Evolutionary conservation across 2,329 filamentous ascomycete species (phyloP), one percentile per base, ranked within the genome.

Genomic region (Clarireedia homoeocarpa): DNA sequence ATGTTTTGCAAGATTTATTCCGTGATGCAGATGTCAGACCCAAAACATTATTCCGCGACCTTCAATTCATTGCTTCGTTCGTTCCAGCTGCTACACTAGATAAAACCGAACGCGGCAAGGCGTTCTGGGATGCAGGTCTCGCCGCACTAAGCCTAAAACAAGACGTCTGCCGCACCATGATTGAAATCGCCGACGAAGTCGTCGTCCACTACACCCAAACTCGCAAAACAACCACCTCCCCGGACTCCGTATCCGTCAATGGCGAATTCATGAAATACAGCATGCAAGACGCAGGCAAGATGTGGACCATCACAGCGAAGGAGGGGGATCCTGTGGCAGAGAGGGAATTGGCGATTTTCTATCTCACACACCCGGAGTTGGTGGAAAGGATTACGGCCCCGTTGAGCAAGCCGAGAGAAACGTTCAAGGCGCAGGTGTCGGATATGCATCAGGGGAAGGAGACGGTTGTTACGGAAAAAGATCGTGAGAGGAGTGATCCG

Each of bases 251-350:
- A 44, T 72, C 74, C 9, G 64, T 63, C 17, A 65, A 65, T 17
- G 70, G 70, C 10, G 66, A 68, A 20, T 56, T 82, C 3, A 79
- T 84, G 55, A 80, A 84, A 48, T 85, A 89, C 71, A 83, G 80
- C 56, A 82, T 94, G 68, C 78, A 83, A 45, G 90, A 96, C 68
- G 92, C 91, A 0, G 91, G 88, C 2, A 83, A 81, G 63, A 94
- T 97, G 84, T 90, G 89, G 78, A 87, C 89, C 60, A 94, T 96
- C 68, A 92, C 91, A 1, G 94, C 94, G 15, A 94, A 91, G 69
- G 94, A 99, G 72, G 91, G 92, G 40, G 84, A 91, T 59, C 80
- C 91, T 0, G 88, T 89, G 12, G 91, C 92, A 5, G 91, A 97
- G 73, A 85, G 94, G 51, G 94, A 99, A 72, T 80, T 99, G 15